phyloP scores from a whole-genome alignment of 306 rosid species.

The Cucumis hystrix region DNA sequence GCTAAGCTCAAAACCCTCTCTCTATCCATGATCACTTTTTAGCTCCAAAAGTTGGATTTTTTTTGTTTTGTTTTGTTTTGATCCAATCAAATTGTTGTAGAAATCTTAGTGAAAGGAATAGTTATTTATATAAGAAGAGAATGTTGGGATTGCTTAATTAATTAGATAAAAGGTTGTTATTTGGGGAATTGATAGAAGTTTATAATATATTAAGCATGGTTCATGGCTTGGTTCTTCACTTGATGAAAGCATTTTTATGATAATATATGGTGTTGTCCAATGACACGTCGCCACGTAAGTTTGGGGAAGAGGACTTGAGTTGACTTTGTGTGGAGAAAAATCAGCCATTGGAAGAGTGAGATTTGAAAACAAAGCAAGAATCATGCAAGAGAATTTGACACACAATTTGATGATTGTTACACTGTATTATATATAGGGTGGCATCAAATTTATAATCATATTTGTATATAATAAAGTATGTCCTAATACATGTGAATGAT shows the following conservation, averaged over 20 bases:
- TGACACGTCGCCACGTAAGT: background rate
- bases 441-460: background rate
- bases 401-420: background rate
- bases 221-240: constrained; percentile 10
- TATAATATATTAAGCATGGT: constrained; percentile 15
- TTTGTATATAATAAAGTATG: background rate
- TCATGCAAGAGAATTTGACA: constrained; percentile 9
- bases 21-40: no score
- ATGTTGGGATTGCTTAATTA: background rate
- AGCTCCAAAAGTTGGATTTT: background rate
- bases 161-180: background rate
- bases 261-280: background rate
- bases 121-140: background rate
- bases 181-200: background rate
- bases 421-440: background rate
- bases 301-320: background rate
- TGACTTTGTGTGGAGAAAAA: background rate
- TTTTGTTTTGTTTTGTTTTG: background rate
- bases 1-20: constrained; percentile 5
- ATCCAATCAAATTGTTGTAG: background rate
- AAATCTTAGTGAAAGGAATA: background rate
- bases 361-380: constrained; percentile 7
- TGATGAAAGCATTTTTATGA: background rate
- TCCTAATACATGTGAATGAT: background rate
- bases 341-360: constrained; percentile 5